These are phyloP conservation scores for Decorospora gaudefroyi DNA, from an alignment of 2,329 filamentous ascomycete species.

Conservation along the genomic window DNA sequence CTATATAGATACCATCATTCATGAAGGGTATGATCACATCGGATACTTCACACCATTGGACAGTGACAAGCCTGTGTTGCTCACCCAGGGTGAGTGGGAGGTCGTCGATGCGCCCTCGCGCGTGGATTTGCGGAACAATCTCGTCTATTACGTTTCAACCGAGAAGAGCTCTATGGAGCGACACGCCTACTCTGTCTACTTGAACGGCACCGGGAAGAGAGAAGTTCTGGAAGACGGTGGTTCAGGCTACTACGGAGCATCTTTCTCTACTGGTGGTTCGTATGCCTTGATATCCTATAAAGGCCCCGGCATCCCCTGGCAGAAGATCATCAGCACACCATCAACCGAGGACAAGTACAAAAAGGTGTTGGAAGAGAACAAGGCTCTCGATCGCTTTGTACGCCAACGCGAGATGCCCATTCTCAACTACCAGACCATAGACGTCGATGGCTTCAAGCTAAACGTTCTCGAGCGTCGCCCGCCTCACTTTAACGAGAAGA, in stretches of 20 bases:
- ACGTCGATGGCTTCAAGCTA: constrained; percentile 75
- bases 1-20: constrained; percentile 88
- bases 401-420: constrained; percentile 80
- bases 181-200: constrained; percentile 85
- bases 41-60: constrained; percentile 92
- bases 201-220: constrained; percentile 75
- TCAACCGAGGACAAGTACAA: constrained; percentile 67
- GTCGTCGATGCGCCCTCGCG: constrained; percentile 83
- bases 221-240: constrained; percentile 73
- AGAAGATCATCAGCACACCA: constrained; percentile 85
- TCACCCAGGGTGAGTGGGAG: constrained; percentile 91
- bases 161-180: constrained; percentile 87
- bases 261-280: constrained; percentile 80
- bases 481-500: constrained; percentile 80
- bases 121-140: constrained; percentile 79
- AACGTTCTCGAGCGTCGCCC: constrained; percentile 83
- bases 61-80: constrained; percentile 76
- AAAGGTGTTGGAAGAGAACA: constrained; percentile 78
- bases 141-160: constrained; percentile 89
- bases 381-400: constrained; percentile 68
- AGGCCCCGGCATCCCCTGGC: constrained; percentile 86
- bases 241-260: constrained; percentile 78
- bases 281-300: constrained; percentile 84
- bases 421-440: constrained; percentile 79
- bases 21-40: constrained; percentile 85